phyloP scores from a whole-genome alignment of 2,329 filamentous ascomycete species.

The Aureobasidium sp. region DNA sequence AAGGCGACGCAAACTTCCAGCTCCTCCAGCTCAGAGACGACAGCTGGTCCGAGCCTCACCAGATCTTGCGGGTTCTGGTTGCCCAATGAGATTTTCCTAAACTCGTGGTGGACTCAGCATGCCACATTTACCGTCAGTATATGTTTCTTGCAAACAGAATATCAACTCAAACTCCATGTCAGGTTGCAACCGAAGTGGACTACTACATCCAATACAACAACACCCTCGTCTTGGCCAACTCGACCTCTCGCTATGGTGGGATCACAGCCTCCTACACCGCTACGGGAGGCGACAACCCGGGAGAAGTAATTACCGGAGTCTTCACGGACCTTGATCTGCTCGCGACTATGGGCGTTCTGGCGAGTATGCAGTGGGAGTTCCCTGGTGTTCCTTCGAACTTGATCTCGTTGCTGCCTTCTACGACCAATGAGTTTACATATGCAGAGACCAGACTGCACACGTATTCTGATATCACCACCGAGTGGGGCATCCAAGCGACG shows the following conservation, averaged over 20 bases:
- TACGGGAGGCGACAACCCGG: not conserved
- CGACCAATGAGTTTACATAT: not conserved
- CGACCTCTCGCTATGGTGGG: not conserved
- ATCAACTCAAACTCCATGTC: not conserved
- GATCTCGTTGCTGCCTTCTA: not conserved
- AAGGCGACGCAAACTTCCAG: not conserved
- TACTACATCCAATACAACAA: conserved; percentile 10
- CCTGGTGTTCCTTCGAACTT: not conserved
- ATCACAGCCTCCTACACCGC: not conserved
- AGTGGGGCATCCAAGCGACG: not conserved
- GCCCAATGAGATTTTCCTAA: not conserved
- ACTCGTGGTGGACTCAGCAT: conserved; percentile 2
- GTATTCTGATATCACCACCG: not conserved
- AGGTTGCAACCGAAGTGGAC: not conserved
- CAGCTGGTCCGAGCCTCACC: not conserved
- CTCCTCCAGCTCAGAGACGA: not conserved
- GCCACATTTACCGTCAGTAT: not conserved
- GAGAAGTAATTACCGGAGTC: not conserved
- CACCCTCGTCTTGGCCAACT: not conserved
- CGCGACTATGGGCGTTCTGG: not conserved
- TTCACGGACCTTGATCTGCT: not conserved
- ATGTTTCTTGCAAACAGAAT: too few species aligned
- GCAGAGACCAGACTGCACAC: not conserved
- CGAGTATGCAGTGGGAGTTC: not conserved
- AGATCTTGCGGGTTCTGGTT: not conserved